phyloP scores from a whole-genome alignment of 768 basidiomycete genomes.

The Termitomyces heimii region DNA sequence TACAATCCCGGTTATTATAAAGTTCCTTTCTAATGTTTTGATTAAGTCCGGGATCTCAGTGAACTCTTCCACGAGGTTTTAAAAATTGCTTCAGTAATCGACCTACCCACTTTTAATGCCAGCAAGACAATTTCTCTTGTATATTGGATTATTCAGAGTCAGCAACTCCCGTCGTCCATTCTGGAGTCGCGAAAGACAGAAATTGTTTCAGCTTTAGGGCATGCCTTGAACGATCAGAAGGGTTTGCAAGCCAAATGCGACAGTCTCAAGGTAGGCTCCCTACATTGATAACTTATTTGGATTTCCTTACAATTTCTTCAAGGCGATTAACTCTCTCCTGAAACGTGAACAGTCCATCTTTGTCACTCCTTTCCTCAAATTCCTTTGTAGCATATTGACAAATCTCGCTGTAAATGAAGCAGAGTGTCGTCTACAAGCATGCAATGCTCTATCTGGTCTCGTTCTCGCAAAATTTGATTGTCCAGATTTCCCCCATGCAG shows the following conservation, averaged over 20 bases:
- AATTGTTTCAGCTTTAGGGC: constrained; percentile 29
- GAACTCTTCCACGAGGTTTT: constrained; percentile 40
- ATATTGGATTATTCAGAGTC: constrained; percentile 40
- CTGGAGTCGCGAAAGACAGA: constrained; percentile 24
- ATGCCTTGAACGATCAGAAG: constrained; percentile 27
- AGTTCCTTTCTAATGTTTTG: constrained; percentile 1
- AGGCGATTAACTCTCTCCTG: constrained; percentile 32
- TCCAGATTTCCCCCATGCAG: constrained; percentile 17
- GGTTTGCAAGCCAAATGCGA: constrained; percentile 27
- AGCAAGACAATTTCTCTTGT: constrained; percentile 39
- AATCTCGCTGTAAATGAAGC: constrained; percentile 22
- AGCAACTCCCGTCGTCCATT: constrained; percentile 25
- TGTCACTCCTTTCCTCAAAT: constrained; percentile 37
- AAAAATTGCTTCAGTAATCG: constrained; percentile 28
- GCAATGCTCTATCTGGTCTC: constrained; percentile 51
- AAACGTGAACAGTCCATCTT: constrained; percentile 40
- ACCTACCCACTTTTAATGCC: constrained; percentile 31
- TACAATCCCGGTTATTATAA: constrained; percentile 4
- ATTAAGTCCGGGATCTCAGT: constrained; percentile 36
- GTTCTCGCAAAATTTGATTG: constrained; percentile 33
- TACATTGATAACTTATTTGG: neutral
- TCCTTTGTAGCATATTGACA: constrained; percentile 36
- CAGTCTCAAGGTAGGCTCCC: constrained; percentile 23
- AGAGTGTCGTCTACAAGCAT: constrained; percentile 42
- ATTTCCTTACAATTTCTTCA: neutral